These are phyloP conservation scores for Excoecaria cochinchinensis DNA, from an alignment of 345 rosid genomes.

Conservation along the genomic window DNA sequence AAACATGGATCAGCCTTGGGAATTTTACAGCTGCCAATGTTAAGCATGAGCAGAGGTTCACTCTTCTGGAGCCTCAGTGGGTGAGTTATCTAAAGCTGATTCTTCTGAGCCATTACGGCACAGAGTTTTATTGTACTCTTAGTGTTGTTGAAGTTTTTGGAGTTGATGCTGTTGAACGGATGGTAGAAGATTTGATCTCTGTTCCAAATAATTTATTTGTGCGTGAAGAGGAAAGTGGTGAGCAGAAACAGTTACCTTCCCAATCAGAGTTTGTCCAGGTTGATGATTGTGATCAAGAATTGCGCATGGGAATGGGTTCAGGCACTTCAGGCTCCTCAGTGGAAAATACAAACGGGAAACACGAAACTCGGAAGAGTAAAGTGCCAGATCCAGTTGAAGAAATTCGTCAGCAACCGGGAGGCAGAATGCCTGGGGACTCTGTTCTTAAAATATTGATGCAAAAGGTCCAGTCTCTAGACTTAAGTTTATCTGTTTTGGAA, in stretches of 20 bases:
- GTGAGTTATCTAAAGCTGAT: slow-evolving; percentile 77
- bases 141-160: slow-evolving; percentile 83
- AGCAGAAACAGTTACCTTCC: slow-evolving; percentile 36
- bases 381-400: slow-evolving; percentile 56
- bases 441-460: slow-evolving; percentile 91
- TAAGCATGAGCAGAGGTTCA: slow-evolving; percentile 68
- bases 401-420: slow-evolving; percentile 68
- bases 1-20: slow-evolving; percentile 75
- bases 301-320: slow-evolving; percentile 33
- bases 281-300: slow-evolving; percentile 33
- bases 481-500: slow-evolving; percentile 78
- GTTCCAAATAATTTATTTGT: slow-evolving; percentile 48
- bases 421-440: slow-evolving; percentile 92
- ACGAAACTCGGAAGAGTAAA: slow-evolving; percentile 37
- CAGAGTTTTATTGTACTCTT: slow-evolving; percentile 92
- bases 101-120: slow-evolving; percentile 73
- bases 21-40: slow-evolving; percentile 82
- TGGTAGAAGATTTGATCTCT: slow-evolving; percentile 89
- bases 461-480: slow-evolving; percentile 80
- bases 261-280: slow-evolving; percentile 37
- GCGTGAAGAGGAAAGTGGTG: slow-evolving; percentile 41
- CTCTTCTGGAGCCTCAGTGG: slow-evolving; percentile 74
- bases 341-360: slow-evolving; percentile 38
- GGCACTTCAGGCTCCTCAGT: slow-evolving; percentile 29
- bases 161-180: slow-evolving; percentile 91